phyloP scores from a whole-genome alignment of 352 stramenopile genomes.

The Globisporangium radiosum region DNA sequence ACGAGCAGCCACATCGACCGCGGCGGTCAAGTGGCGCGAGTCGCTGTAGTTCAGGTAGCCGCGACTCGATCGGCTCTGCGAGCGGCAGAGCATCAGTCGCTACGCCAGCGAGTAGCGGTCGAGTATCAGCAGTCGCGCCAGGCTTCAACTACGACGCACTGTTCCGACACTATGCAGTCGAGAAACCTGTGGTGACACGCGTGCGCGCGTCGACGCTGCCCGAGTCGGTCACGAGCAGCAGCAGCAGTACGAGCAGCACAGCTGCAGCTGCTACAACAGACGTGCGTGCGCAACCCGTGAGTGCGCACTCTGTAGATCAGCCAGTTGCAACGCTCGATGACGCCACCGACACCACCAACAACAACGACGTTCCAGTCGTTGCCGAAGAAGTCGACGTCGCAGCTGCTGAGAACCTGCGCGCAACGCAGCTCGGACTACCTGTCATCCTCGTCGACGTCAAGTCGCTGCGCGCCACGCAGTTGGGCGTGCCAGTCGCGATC shows the following conservation, averaged over 20 bases:
- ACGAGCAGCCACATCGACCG: not conserved
- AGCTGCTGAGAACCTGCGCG: not conserved
- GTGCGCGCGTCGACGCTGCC: constrained; percentile 8
- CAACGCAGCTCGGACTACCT: constrained; percentile 7
- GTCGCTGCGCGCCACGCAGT: constrained; percentile 5
- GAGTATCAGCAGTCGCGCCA: not conserved
- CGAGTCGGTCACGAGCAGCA: not conserved
- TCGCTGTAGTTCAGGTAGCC: not conserved
- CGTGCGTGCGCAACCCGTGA: too few relatives aligned
- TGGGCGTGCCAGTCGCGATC: constrained; percentile 7
- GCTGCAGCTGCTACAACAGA: not conserved
- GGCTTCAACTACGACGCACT: constrained; percentile 41
- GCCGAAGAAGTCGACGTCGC: constrained; percentile 1
- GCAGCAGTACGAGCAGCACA: not conserved
- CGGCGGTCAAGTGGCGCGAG: not conserved
- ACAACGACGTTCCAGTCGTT: not conserved
- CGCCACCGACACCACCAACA: not conserved
- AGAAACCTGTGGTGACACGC: constrained; percentile 1
- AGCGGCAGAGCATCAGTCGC: not conserved
- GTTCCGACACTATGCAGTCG: constrained; percentile 21
- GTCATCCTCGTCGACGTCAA: constrained; percentile 9
- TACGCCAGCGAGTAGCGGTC: constrained; percentile 1
- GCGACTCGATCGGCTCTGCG: not conserved
- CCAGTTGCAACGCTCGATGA: too few relatives aligned
- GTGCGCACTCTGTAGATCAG: too few relatives aligned